Percentiles rank a stretch among this genome's conserved stretches.
phyloP scores from a whole-genome alignment of 331 rosid genomes.

The Pyracantha coccinea region DNA sequence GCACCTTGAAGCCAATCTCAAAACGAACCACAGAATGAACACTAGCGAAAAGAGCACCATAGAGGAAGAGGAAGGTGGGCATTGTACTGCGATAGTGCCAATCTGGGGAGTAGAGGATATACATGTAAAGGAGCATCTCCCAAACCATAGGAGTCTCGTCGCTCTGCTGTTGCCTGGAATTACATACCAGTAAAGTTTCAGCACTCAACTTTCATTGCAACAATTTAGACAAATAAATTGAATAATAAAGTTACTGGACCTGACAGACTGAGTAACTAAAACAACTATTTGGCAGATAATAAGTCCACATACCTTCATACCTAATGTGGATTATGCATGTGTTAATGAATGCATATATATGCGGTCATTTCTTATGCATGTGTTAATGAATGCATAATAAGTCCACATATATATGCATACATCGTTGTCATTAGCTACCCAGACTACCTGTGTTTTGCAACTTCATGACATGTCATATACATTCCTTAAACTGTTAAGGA shows the following conservation, averaged over 20 bases:
- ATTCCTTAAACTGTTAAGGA: not conserved
- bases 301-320: not conserved
- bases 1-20: conserved; percentile 75
- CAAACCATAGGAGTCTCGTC: conserved; percentile 93
- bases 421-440: not conserved
- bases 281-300: not conserved
- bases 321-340: not conserved
- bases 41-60: conserved; percentile 53
- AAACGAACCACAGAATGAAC: conserved; percentile 50
- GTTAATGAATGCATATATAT: not conserved
- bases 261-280: not conserved
- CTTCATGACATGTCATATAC: not conserved
- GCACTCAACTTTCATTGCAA: not conserved
- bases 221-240: not conserved
- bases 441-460: not conserved
- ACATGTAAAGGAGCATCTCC: conserved; percentile 85
- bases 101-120: conserved; percentile 83
- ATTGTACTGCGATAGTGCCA: conserved; percentile 87
- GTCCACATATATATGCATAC: too few species aligned
- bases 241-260: not conserved
- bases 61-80: conserved; percentile 79
- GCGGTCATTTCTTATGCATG: too few species aligned
- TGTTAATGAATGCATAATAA: too few species aligned
- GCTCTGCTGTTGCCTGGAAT: conserved; percentile 78
- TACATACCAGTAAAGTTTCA: conserved; percentile 12